phyloP scores from a whole-genome alignment of 192 early-diverging fungal species.

The Allomyces arbusculus region DNA sequence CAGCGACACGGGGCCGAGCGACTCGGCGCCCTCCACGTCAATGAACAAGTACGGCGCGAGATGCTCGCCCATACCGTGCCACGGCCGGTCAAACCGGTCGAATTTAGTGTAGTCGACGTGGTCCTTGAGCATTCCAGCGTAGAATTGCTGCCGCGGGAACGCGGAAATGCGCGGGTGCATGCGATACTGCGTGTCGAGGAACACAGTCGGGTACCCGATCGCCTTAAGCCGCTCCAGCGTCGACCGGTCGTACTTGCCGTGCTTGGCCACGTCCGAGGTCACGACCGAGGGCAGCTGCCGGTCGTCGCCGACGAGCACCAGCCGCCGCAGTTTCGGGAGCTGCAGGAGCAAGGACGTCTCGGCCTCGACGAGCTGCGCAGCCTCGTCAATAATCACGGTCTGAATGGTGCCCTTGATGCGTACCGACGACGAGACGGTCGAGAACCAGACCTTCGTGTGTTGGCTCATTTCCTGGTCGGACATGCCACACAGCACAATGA shows the following conservation, averaged over 20 bases:
- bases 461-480: no score
- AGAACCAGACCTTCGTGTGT: no score
- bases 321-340: conserved; percentile 75
- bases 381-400: conserved; percentile 71
- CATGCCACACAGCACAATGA: no score
- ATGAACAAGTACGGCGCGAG: conserved; percentile 62
- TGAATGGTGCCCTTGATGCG: conserved; percentile 3
- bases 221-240: conserved; percentile 89
- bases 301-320: conserved; percentile 93
- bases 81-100: conserved; percentile 49
- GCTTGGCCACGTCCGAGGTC: conserved; percentile 85
- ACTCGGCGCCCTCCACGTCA: conserved; percentile 31
- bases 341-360: conserved; percentile 96
- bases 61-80: conserved; percentile 13
- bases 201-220: conserved; percentile 28
- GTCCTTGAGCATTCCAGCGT: conserved; percentile 50
- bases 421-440: no score
- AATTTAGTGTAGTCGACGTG: conserved; percentile 30
- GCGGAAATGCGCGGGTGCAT: conserved; percentile 99
- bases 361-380: conserved; percentile 90
- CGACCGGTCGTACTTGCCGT: conserved; percentile 82
- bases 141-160: conserved; percentile 65
- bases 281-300: conserved; percentile 97
- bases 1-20: conserved; percentile 37
- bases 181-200: conserved; percentile 94